Percentiles rank a stretch among this genome's conserved stretches.
Evolutionary conservation across 2,329 filamentous ascomycete genomes (phyloP).

Genomic region (Claviceps sp.): DNA sequence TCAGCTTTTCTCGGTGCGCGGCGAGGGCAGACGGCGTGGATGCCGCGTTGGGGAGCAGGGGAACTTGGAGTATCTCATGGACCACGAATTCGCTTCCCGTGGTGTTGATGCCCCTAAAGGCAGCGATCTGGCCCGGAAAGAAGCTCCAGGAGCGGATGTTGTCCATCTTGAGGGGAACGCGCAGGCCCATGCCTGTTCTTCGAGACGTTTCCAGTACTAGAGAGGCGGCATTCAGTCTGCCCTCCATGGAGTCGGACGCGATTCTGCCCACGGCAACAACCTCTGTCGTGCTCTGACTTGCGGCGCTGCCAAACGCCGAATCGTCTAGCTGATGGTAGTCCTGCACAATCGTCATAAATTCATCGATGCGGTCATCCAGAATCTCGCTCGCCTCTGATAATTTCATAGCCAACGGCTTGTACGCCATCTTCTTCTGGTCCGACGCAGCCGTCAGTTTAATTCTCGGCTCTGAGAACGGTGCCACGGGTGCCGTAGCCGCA

Average conservation of each 20-base stretch:
- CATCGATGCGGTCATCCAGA: slow-evolving; percentile 88
- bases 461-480: slow-evolving; percentile 60
- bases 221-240: slow-evolving; percentile 73
- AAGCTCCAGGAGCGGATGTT: slow-evolving; percentile 59
- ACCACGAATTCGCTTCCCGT: slow-evolving; percentile 75
- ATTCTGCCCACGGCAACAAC: slow-evolving; percentile 86
- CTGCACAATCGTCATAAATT: slow-evolving; percentile 63
- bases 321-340: slow-evolving; percentile 65
- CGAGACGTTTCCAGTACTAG: slow-evolving; percentile 81
- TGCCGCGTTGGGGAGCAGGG: slow-evolving; percentile 60
- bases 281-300: slow-evolving; percentile 70
- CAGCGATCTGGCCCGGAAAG: slow-evolving; percentile 91
- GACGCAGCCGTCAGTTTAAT: slow-evolving; percentile 77
- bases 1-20: slow-evolving; percentile 54
- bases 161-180: slow-evolving; percentile 68
- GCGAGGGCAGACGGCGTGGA: slow-evolving; percentile 54
- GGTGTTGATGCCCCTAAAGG: slow-evolving; percentile 73
- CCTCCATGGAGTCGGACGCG: slow-evolving; percentile 74
- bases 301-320: slow-evolving; percentile 73
- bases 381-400: slow-evolving; percentile 84
- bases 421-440: slow-evolving; percentile 79
- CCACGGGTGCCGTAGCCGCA: slow-evolving; percentile 53
- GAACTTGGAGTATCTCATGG: slow-evolving; percentile 60
- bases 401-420: slow-evolving; percentile 92
- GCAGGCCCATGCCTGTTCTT: slow-evolving; percentile 65